phyloP scores from a whole-genome alignment of 352 stramenopile species.

The Globisporangium carolinianum region DNA sequence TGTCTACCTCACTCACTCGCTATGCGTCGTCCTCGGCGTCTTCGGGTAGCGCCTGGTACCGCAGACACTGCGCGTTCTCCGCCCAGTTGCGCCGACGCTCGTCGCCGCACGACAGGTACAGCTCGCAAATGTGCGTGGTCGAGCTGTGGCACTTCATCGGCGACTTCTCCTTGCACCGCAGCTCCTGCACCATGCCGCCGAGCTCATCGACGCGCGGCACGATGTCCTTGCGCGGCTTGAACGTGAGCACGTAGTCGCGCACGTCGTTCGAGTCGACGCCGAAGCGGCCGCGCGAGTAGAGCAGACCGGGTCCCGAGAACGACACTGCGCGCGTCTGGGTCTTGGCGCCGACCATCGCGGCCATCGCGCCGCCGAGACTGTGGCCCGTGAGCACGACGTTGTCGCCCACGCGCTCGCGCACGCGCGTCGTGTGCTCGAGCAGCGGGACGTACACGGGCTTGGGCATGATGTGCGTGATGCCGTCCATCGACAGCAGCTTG shows the following conservation, averaged over 20 bases:
- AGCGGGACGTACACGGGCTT: slow-evolving; percentile 50
- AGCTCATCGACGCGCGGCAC: slow-evolving; percentile 71
- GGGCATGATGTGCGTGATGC: slow-evolving; percentile 61
- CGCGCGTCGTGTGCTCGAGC: slow-evolving; percentile 41
- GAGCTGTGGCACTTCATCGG: slow-evolving; percentile 69
- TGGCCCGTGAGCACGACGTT: slow-evolving; percentile 72
- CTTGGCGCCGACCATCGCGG: slow-evolving; percentile 69
- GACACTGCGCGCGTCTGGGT: slow-evolving; percentile 66
- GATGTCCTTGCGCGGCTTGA: slow-evolving; percentile 77
- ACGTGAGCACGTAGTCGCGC: slow-evolving; percentile 73
- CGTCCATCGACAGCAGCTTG: slow-evolving; percentile 63
- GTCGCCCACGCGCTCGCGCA: slow-evolving; percentile 34
- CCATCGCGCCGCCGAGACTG: slow-evolving; percentile 70
- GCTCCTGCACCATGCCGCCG: slow-evolving; percentile 70
- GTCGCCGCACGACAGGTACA: slow-evolving; percentile 71
- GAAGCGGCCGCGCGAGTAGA: slow-evolving; percentile 73
- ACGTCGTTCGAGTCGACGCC: slow-evolving; percentile 49
- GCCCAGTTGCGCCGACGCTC: slow-evolving; percentile 54
- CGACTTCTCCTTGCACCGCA: slow-evolving; percentile 61
- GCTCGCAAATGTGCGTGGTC: slow-evolving; percentile 66
- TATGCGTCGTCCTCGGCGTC: slow-evolving; percentile 9
- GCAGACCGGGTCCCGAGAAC: slow-evolving; percentile 64
- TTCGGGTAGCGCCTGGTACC: slow-evolving; percentile 29
- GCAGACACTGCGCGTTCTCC: slow-evolving; percentile 42
- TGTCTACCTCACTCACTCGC: neutral